Evolutionary conservation across 2,329 filamentous ascomycete species (phyloP), one percentile per base, ranked within the genome.

Genomic region (Beauveria varroae): DNA sequence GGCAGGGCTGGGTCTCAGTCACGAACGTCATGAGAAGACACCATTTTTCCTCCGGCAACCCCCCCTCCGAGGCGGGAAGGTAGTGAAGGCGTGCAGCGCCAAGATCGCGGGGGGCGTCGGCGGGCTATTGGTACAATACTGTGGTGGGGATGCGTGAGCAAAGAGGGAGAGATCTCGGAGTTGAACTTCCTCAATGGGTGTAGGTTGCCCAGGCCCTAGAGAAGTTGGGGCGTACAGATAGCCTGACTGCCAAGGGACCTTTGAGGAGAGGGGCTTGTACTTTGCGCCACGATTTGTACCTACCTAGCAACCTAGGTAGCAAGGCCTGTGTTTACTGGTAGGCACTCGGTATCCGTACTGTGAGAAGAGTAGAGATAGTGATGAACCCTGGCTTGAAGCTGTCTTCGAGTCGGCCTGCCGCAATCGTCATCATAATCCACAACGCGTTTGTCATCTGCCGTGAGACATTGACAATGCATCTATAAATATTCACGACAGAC

Each of bases 181-280:
- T 43, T 57, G 37, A 58, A 49, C 60, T 57, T 62, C 60, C 60
- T 47, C 54, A 62, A 57, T 22, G 46, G 54, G 53, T 34, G 54
- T 57, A 62, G 60, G 28, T 22, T 46, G 60, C 53, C 54, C 37
- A 57, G 59, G 18, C 58, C 34, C 50, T 60, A 60, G 41, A 47
- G 9, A n/a, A 16, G 2, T 18, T 53, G 40, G 58, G 57, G 50
- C 49, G 50, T 40, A 46, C 22, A 9, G 56, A 52, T 51, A 59
- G 14, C 56, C 47, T 51, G n/a, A 5, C 16, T 52, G 56, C 56
- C 56, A 59, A 59, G 56, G 46, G 34, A 43, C 37, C 18, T 40
- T 50, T 20, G 52, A 24, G 9, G 16, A 44, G 10, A 3, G 30
- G 10, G 30, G 37, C 26, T 28, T 43, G 22, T 54, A 12, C 7